phyloP scores from a whole-genome alignment of 495 filamentous ascomycete species.

The Schizothecium vesticola region DNA sequence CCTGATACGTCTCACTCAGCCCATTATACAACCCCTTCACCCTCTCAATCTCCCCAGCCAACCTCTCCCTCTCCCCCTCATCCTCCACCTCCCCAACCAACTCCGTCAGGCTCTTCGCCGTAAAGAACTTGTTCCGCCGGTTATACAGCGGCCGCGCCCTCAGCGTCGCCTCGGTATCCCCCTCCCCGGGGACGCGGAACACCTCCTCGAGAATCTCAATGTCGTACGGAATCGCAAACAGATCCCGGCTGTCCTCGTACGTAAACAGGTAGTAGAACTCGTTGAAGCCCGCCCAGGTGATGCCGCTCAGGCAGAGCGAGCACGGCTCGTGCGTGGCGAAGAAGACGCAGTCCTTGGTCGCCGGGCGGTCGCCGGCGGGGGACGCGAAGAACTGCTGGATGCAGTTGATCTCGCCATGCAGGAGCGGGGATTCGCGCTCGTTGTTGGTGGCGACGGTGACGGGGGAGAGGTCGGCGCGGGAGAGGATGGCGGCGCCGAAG shows the following conservation, averaged over 20 bases:
- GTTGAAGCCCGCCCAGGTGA: conserved; percentile 41
- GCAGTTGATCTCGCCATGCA: conserved; percentile 43
- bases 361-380: conserved; percentile 17
- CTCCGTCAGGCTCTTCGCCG: conserved; percentile 31
- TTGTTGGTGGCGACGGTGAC: conserved; percentile 36
- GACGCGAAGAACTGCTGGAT: conserved; percentile 38
- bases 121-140: conserved; percentile 37
- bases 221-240: conserved; percentile 38
- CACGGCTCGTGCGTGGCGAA: conserved; percentile 41
- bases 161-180: conserved; percentile 22
- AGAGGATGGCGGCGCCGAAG: conserved; percentile 38
- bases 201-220: conserved; percentile 40
- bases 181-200: conserved; percentile 29
- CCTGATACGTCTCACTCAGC: conserved; percentile 35
- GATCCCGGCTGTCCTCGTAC: conserved; percentile 39
- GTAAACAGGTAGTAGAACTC: conserved; percentile 43
- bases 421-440: conserved; percentile 32
- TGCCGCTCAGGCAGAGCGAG: conserved; percentile 37
- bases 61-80: conserved; percentile 17
- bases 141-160: conserved; percentile 34
- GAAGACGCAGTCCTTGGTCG: conserved; percentile 36
- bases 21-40: conserved; percentile 33
- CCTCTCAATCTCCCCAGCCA: conserved; percentile 26
- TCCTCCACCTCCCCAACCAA: conserved; percentile 26
- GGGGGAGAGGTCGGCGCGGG: conserved; percentile 20